These are phyloP conservation scores for Pseudocercospora pini-densiflorae DNA, from an alignment of 2,329 filamentous ascomycete genomes.

Conservation along the genomic window DNA sequence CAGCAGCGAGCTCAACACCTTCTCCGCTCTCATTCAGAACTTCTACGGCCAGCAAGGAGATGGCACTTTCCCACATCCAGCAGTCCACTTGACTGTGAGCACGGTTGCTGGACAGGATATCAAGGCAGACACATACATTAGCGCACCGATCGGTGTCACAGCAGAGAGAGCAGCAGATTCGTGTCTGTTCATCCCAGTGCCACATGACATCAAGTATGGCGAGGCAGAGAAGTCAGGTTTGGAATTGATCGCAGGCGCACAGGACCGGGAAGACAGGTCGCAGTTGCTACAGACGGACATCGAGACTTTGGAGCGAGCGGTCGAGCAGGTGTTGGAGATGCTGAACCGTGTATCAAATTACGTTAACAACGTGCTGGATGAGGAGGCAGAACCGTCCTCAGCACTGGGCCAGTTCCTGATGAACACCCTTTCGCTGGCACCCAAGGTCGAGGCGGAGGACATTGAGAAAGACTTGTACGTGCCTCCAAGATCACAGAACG, in stretches of 20 bases:
- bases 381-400: conserved; percentile 86
- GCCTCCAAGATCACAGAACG: background rate
- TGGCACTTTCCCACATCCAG: conserved; percentile 96
- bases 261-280: conserved; percentile 75
- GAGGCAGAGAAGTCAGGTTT: conserved; percentile 78
- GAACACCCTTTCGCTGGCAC: conserved; percentile 88
- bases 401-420: conserved; percentile 94
- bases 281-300: conserved; percentile 82
- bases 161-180: conserved; percentile 93
- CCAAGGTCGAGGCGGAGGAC: conserved; percentile 88
- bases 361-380: conserved; percentile 91
- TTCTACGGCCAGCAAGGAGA: conserved; percentile 98
- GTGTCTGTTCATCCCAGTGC: conserved; percentile 96
- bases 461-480: conserved; percentile 92
- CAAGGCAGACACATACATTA: conserved; percentile 92
- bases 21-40: conserved; percentile 98
- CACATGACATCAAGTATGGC: conserved; percentile 89
- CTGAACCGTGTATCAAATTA: conserved; percentile 91
- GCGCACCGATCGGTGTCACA: conserved; percentile 90
- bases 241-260: conserved; percentile 82
- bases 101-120: conserved; percentile 88
- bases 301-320: conserved; percentile 80
- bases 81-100: conserved; percentile 92
- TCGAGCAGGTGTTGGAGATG: conserved; percentile 87
- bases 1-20: conserved; percentile 94